phyloP scores from a whole-genome alignment of 768 basidiomycete genomes.

The Russula sp. region DNA sequence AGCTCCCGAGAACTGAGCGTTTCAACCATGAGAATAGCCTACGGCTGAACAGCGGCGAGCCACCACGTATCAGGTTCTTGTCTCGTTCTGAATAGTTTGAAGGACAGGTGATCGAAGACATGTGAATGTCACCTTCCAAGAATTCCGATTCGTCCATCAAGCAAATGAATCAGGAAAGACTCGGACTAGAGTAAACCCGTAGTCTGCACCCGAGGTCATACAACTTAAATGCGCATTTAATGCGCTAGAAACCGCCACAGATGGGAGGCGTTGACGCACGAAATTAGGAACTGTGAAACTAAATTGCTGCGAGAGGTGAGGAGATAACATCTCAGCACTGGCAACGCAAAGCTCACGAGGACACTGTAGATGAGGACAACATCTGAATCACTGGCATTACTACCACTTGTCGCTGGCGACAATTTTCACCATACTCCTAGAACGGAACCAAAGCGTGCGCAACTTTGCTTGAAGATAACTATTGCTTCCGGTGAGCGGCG shows the following conservation, averaged over 20 bases:
- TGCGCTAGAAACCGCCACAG: not conserved
- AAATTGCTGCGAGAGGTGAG: not conserved
- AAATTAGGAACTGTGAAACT: too few relatives aligned
- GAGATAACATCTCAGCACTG: not conserved
- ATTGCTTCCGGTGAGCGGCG: too few relatives aligned
- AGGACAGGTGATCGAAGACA: not conserved
- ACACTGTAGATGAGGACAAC: not conserved
- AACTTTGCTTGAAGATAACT: not conserved
- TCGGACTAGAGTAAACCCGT: not conserved
- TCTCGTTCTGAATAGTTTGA: not conserved
- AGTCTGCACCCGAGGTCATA: not conserved
- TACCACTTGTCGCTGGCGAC: too few relatives aligned
- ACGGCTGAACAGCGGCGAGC: not conserved
- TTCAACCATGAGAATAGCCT: not conserved
- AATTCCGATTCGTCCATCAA: not conserved
- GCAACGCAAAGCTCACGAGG: not conserved
- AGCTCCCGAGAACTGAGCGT: too few relatives aligned
- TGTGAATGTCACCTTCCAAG: not conserved
- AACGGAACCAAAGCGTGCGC: not conserved
- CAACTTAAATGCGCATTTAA: not conserved
- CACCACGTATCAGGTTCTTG: not conserved
- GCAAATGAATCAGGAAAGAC: not conserved
- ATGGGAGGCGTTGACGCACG: too few relatives aligned
- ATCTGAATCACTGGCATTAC: not conserved
- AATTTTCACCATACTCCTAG: not conserved